phyloP scores from a whole-genome alignment of 1,284 basidiomycete species.

The Irpex lacteus region DNA sequence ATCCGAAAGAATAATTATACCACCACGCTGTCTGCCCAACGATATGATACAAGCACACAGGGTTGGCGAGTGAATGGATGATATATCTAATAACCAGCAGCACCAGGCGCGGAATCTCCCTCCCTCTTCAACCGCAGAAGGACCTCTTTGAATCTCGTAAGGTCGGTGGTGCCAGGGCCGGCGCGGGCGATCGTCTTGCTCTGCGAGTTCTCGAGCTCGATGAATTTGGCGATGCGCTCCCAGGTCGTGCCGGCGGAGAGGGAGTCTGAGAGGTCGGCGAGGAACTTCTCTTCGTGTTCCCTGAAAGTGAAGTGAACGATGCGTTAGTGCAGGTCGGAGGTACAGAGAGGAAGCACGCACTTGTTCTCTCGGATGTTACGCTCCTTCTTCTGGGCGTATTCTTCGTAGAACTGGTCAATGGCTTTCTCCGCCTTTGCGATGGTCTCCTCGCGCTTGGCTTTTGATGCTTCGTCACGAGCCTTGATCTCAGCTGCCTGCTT shows the following conservation, averaged over 20 bases:
- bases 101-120: slow-evolving; percentile 88
- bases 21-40: not conserved
- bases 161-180: slow-evolving; percentile 86
- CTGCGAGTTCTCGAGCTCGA: slow-evolving; percentile 94
- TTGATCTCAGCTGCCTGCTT: slow-evolving; percentile 86
- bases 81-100: slow-evolving; percentile 74
- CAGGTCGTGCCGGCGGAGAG: slow-evolving; percentile 93
- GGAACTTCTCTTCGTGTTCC: slow-evolving; percentile 85
- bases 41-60: slow-evolving; percentile 7
- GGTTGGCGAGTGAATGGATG: not conserved
- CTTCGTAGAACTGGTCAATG: slow-evolving; percentile 96
- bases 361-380: slow-evolving; percentile 95
- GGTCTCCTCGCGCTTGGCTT: slow-evolving; percentile 81
- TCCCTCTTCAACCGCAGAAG: slow-evolving; percentile 83
- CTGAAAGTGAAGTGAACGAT: too few species aligned
- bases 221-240: slow-evolving; percentile 86
- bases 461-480: slow-evolving; percentile 75
- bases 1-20: not conserved
- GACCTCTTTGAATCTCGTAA: slow-evolving; percentile 90
- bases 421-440: slow-evolving; percentile 87
- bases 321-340: too few species aligned
- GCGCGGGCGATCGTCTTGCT: slow-evolving; percentile 92
- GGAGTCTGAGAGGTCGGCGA: slow-evolving; percentile 69
- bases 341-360: too few species aligned
- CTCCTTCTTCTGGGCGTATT: slow-evolving; percentile 92